Percentiles rank a stretch among this genome's conserved stretches.
These are phyloP conservation scores for Teratosphaeria epicoccoides DNA, from an alignment of 2,329 filamentous ascomycete species.

Conservation along the genomic window DNA sequence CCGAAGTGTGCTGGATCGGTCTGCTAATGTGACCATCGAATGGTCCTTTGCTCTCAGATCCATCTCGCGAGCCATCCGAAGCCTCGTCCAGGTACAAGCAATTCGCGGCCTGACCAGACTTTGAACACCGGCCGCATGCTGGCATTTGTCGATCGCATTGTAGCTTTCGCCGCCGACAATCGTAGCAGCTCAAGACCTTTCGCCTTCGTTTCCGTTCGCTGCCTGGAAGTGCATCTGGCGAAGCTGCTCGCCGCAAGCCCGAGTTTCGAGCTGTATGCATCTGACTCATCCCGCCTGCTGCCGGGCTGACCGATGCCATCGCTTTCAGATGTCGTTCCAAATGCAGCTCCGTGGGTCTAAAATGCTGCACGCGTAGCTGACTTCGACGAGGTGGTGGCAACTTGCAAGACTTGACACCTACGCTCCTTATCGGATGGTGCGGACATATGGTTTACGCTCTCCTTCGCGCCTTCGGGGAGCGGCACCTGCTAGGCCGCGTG, in stretches of 20 bases:
- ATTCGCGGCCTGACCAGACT: conserved; percentile 31
- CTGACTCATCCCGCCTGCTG: background rate
- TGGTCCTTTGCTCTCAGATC: conserved; percentile 10
- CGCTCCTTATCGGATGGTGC: background rate
- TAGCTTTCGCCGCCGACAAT: conserved; percentile 37
- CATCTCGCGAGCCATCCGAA: conserved; percentile 5
- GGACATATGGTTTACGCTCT: background rate
- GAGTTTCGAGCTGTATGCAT: background rate
- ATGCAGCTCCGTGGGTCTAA: background rate
- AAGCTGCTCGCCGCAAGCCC: background rate
- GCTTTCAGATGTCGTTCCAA: background rate
- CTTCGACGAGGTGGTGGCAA: background rate
- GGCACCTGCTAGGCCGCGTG: background rate
- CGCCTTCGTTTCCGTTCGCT: conserved; percentile 34
- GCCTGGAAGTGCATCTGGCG: conserved; percentile 8
- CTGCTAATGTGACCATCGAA: conserved; percentile 24
- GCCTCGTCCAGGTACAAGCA: conserved; percentile 31
- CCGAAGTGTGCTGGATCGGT: conserved; percentile 8
- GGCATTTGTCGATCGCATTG: conserved; percentile 38
- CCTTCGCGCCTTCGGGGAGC: background rate
- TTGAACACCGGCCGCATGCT: conserved; percentile 35
- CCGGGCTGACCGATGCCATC: background rate
- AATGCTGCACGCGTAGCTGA: background rate
- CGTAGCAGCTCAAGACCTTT: conserved; percentile 38
- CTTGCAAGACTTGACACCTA: background rate